Percentiles rank a stretch among this genome's conserved stretches.
Evolutionary conservation across 2,329 filamentous ascomycete species (phyloP).

Genomic region (Fusarium sterilihyphosum): DNA sequence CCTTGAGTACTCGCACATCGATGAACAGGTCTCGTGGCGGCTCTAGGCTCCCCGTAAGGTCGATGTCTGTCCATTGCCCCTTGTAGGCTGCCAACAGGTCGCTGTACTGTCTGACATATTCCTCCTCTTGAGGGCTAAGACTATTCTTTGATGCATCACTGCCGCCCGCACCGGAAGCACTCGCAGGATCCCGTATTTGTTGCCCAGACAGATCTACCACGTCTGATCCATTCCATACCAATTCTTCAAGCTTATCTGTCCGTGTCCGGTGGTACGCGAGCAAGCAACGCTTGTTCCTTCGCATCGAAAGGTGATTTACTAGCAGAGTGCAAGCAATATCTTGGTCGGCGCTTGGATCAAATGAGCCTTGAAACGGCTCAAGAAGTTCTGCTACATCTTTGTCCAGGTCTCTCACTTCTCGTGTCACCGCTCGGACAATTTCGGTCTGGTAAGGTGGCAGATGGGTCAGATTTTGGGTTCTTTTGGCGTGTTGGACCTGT

Average conservation of each 20-base stretch:
- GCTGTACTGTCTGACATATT: slow-evolving; percentile 91
- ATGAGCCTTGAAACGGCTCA: slow-evolving; percentile 83
- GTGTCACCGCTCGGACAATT: slow-evolving; percentile 84
- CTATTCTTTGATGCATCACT: slow-evolving; percentile 70
- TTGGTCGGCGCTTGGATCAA: slow-evolving; percentile 85
- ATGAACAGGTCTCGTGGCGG: slow-evolving; percentile 97
- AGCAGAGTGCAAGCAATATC: slow-evolving; percentile 88
- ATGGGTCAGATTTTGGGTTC: slow-evolving; percentile 85
- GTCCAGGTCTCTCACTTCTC: slow-evolving; percentile 93
- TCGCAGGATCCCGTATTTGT: slow-evolving; percentile 56
- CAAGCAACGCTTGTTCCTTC: slow-evolving; percentile 93
- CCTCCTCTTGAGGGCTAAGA: slow-evolving; percentile 93
- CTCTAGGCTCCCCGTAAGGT: slow-evolving; percentile 91
- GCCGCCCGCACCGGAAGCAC: slow-evolving; percentile 44
- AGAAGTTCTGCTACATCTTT: slow-evolving; percentile 83
- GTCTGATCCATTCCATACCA: slow-evolving; percentile 91
- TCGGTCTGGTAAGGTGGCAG: slow-evolving; percentile 94
- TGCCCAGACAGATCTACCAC: slow-evolving; percentile 75
- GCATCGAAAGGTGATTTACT: slow-evolving; percentile 94
- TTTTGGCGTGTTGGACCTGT: slow-evolving; percentile 94
- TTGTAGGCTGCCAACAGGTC: slow-evolving; percentile 96
- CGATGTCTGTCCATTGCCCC: slow-evolving; percentile 97
- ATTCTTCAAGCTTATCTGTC: slow-evolving; percentile 89
- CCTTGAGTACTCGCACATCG: slow-evolving; percentile 93
- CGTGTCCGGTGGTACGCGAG: slow-evolving; percentile 93